Percentiles rank a stretch among this genome's conserved stretches.
Evolutionary conservation across 495 filamentous ascomycete species (phyloP).

Genomic region (Hypoxylon trugodes): DNA sequence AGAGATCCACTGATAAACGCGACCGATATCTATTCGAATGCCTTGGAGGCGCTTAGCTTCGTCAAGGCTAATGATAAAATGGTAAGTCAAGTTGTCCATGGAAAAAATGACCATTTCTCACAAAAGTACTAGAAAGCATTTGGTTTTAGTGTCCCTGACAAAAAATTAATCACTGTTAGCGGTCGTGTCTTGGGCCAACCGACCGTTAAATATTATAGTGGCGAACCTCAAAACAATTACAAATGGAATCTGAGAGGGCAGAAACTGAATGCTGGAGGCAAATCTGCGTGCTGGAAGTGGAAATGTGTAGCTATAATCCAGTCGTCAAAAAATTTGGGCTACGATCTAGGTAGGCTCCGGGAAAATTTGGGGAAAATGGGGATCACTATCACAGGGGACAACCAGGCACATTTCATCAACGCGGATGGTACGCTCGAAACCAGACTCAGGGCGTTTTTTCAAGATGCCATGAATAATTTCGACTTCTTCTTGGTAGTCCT

Average conservation of each 20-base stretch:
- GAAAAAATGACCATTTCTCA: not conserved
- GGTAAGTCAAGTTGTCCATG: not conserved
- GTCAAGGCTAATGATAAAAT: not conserved
- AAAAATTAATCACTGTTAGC: not conserved
- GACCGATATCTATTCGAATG: conserved; percentile 53
- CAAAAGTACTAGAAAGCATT: not conserved
- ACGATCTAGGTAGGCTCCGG: too few relatives aligned
- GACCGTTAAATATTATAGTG: not conserved
- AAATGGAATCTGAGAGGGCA: not conserved
- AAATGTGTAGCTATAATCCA: not conserved
- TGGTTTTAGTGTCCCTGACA: not conserved
- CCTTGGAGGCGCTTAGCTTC: not conserved
- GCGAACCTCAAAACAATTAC: not conserved
- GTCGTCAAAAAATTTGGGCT: conserved; percentile 16
- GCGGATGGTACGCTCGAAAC: too few relatives aligned
- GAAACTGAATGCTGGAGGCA: not conserved
- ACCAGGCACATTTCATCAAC: too few relatives aligned
- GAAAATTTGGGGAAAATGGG: not conserved
- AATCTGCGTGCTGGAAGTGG: not conserved
- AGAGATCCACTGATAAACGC: conserved; percentile 65
- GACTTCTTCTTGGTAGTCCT: conserved; percentile 7
- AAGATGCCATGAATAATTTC: not conserved
- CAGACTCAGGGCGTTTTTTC: not conserved
- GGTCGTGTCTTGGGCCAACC: not conserved
- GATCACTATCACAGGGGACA: not conserved